Evolutionary conservation across 2,329 filamentous ascomycete species (phyloP).

Genomic region (Raffaelea arxii): DNA sequence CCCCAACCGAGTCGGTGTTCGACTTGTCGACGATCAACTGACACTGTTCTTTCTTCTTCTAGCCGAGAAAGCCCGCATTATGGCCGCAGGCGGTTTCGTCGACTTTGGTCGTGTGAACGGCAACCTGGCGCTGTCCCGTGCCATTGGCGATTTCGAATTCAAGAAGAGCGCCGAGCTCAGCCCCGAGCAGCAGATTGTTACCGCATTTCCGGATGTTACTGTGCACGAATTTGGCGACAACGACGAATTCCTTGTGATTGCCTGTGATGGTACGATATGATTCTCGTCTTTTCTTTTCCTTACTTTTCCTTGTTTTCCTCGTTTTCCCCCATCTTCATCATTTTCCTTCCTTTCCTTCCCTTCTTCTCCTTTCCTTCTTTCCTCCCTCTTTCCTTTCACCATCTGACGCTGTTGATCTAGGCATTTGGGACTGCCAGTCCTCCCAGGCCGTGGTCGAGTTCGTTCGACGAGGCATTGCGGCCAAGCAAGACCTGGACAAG

Average conservation of each 20-base stretch:
- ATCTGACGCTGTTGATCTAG: constrained; percentile 35
- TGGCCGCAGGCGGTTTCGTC: constrained; percentile 90
- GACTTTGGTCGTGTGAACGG: constrained; percentile 98
- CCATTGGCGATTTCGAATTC: constrained; percentile 98
- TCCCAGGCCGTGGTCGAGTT: constrained; percentile 97
- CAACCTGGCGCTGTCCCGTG: constrained; percentile 90
- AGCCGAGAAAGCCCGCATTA: constrained; percentile 95
- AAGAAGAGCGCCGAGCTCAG: constrained; percentile 97
- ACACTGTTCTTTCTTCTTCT: constrained; percentile 12
- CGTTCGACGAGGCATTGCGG: constrained; percentile 88
- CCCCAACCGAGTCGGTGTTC: no score
- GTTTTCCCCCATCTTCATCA: no score
- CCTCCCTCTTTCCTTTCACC: constrained; percentile 3
- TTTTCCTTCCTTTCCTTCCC: no score
- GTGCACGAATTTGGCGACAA: constrained; percentile 84
- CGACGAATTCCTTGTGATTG: constrained; percentile 90
- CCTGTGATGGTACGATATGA: constrained; percentile 70
- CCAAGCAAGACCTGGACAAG: constrained; percentile 86
- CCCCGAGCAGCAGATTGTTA: constrained; percentile 98
- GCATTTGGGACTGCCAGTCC: constrained; percentile 99
- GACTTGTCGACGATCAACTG: constrained; percentile 6
- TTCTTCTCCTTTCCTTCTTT: neutral
- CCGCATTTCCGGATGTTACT: constrained; percentile 89
- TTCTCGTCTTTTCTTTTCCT: no score
- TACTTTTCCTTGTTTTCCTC: no score